Percentiles rank a stretch among this genome's conserved stretches.
phyloP scores from a whole-genome alignment of 1,139 yeast species.

The Ogataea hybrid region DNA sequence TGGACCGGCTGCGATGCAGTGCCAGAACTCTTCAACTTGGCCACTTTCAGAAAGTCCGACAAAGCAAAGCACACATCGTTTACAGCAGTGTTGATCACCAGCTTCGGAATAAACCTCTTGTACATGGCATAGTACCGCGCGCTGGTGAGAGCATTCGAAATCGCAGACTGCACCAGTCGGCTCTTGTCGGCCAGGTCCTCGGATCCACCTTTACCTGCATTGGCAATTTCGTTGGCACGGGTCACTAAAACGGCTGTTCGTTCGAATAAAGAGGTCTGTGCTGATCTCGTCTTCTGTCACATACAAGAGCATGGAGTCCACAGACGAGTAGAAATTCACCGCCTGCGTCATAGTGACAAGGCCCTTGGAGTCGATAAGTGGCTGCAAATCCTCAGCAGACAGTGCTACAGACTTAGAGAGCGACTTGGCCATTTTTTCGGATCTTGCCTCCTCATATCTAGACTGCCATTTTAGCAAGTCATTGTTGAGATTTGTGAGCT shows the following conservation, averaged over 20 bases:
- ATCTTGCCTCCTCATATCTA: no score
- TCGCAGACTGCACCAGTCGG: constrained; percentile 52
- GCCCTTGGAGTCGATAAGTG: no score
- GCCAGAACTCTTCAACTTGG: constrained; percentile 40
- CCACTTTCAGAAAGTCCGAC: constrained; percentile 62
- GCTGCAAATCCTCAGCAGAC: no score
- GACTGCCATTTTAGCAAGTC: no score
- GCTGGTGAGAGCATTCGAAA: constrained; percentile 77
- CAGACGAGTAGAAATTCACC: no score
- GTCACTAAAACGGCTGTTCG: constrained; percentile 52
- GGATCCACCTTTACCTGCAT: constrained; percentile 38
- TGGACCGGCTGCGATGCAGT: constrained; percentile 2
- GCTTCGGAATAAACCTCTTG: constrained; percentile 61
- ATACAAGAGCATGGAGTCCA: constrained; percentile 44
- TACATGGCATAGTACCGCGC: constrained; percentile 75
- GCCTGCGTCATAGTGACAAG: no score
- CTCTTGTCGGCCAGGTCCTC: constrained; percentile 21
- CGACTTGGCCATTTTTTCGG: no score
- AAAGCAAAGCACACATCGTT: constrained; percentile 73
- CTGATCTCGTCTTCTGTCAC: constrained; percentile 36
- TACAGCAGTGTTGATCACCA: constrained; percentile 74
- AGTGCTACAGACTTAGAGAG: no score
- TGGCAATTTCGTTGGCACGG: constrained; percentile 37
- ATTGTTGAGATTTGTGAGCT: no score
- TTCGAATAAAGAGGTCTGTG: constrained; percentile 50